phyloP scores from a whole-genome alignment of 2,329 filamentous ascomycete species.

The Chaetomium globosum region DNA sequence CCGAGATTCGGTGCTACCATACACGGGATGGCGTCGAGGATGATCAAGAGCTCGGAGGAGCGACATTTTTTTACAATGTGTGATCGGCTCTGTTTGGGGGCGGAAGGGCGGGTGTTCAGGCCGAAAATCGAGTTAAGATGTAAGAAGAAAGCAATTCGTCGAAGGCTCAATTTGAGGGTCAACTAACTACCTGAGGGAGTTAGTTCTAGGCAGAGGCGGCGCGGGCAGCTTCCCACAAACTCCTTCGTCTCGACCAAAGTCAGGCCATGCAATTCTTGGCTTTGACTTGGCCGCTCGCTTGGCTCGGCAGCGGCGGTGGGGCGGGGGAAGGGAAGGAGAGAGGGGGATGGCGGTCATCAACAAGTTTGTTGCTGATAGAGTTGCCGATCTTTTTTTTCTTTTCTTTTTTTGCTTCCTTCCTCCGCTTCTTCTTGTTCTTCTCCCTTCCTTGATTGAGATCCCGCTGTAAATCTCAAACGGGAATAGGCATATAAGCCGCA shows the following conservation, averaged over 20 bases:
- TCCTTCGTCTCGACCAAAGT: not conserved
- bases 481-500: not conserved
- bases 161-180: too few species aligned
- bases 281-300: constrained; percentile 5
- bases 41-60: not conserved
- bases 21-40: constrained; percentile 1
- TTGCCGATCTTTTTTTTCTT: constrained; percentile 8
- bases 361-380: constrained; percentile 13
- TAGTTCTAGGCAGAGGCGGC: too few species aligned
- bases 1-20: constrained; percentile 21
- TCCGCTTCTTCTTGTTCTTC: not conserved
- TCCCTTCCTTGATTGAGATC: not conserved
- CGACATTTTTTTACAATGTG: not conserved
- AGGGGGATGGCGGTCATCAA: not conserved
- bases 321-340: too few species aligned
- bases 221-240: not conserved
- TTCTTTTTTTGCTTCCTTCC: not conserved
- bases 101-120: not conserved
- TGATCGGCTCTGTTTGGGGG: not conserved
- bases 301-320: constrained; percentile 8
- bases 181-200: too few species aligned
- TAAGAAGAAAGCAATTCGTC: not conserved
- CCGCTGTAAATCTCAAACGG: not conserved
- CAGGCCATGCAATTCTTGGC: constrained; percentile 25
- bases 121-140: not conserved